Conservation (phyloP, 331 rosid species). For the Erythrophleum ivorense region DNA sequence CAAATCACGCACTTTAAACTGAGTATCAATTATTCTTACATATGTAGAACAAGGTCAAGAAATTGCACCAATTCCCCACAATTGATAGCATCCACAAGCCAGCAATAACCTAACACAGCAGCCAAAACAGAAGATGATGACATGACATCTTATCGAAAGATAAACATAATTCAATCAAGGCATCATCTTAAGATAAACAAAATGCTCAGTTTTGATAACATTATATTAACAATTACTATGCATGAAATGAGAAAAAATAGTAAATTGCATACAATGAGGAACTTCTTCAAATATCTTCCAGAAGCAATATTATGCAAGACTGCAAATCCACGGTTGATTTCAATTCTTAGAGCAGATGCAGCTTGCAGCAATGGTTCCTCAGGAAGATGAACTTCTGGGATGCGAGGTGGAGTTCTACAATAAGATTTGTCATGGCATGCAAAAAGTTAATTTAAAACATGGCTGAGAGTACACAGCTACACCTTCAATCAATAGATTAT, state of each 20-base stretch:
- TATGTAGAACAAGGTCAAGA: slow-evolving; percentile 89
- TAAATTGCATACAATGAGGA: slow-evolving; percentile 62
- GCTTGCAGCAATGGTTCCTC: slow-evolving; percentile 73
- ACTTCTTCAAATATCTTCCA: slow-evolving; percentile 86
- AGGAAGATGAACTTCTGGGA: slow-evolving; percentile 71
- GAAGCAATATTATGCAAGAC: slow-evolving; percentile 60
- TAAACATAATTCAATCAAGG: background rate
- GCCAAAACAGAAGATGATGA: background rate
- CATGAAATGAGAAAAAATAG: background rate
- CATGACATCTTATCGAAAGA: background rate
- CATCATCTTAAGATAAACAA: background rate
- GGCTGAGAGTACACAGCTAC: background rate
- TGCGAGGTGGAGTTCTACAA: slow-evolving; percentile 73
- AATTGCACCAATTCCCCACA: slow-evolving; percentile 75
- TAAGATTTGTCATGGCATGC: background rate
- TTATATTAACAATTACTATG: background rate
- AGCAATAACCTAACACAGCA: slow-evolving; percentile 59
- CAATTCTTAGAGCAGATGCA: slow-evolving; percentile 66
- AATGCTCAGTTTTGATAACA: background rate
- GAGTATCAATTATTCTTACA: slow-evolving; percentile 48
- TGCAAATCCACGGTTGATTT: slow-evolving; percentile 68
- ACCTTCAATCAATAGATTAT: background rate
- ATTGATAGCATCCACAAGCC: slow-evolving; percentile 84
- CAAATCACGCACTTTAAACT: background rate
- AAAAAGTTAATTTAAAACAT: slow-evolving; percentile 2